Evolutionary conservation across 257 asterid species (phyloP).

Genomic region (Solanum ossicruentum): DNA sequence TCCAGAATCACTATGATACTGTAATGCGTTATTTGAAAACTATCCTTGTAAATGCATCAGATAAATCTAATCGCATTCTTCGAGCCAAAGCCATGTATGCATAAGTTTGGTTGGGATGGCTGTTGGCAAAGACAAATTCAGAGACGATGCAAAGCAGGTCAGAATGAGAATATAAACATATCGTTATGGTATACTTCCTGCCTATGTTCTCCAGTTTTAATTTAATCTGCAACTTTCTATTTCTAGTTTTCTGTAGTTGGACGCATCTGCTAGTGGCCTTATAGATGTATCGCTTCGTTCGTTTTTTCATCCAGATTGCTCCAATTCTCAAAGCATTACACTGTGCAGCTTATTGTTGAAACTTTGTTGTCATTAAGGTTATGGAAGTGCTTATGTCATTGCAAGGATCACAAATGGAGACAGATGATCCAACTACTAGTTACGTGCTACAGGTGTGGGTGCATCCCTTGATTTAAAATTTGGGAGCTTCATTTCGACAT

Average conservation of each 20-base stretch:
- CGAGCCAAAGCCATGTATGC: conserved; percentile 99
- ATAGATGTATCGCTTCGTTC: background rate
- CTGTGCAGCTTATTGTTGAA: background rate
- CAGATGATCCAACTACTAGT: conserved; percentile 90
- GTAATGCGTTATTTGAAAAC: conserved; percentile 92
- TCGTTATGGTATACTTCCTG: background rate
- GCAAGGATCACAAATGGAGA: conserved; percentile 91
- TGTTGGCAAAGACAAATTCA: conserved; percentile 81
- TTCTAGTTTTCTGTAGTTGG: background rate
- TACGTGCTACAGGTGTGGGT: conserved; percentile 78
- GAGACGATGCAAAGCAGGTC: conserved; percentile 89
- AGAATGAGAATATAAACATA: background rate
- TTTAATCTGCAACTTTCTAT: background rate
- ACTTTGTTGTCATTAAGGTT: conserved; percentile 31
- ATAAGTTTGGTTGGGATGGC: conserved; percentile 97
- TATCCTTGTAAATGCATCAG: conserved; percentile 74
- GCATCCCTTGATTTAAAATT: background rate
- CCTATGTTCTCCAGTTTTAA: background rate
- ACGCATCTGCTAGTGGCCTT: background rate
- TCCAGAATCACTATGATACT: conserved; percentile 78
- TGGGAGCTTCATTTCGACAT: background rate
- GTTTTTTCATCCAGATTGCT: background rate
- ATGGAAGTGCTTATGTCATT: conserved; percentile 89
- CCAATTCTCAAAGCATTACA: background rate
- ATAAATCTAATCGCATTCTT: conserved; percentile 87